phyloP scores from a whole-genome alignment of 306 rosid species.

The Trifolium pratense region DNA sequence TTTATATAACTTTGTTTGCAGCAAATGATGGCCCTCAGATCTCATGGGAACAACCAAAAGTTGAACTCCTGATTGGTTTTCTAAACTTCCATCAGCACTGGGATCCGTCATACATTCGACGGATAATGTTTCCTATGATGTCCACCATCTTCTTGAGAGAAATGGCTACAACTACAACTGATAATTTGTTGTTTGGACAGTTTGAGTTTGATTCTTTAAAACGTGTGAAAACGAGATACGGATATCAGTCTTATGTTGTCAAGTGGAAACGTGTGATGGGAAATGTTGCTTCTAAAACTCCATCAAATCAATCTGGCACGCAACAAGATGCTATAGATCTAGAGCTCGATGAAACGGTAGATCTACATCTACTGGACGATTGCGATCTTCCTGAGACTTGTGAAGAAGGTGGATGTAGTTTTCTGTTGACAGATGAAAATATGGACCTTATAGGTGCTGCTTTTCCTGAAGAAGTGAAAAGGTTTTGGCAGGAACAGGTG shows the following conservation, averaged over 20 bases:
- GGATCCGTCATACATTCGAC: slow-evolving; percentile 75
- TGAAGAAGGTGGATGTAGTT: slow-evolving; percentile 56
- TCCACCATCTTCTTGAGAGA: slow-evolving; percentile 84
- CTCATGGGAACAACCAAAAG: slow-evolving; percentile 66
- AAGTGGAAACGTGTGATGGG: slow-evolving; percentile 62
- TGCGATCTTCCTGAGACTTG: slow-evolving; percentile 55
- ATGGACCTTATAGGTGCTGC: slow-evolving; percentile 80
- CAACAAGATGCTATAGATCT: slow-evolving; percentile 54
- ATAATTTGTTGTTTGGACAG: slow-evolving; percentile 63
- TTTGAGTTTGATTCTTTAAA: slow-evolving; percentile 71
- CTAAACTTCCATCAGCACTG: slow-evolving; percentile 72
- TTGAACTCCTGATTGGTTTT: slow-evolving; percentile 68
- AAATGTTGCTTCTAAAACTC: slow-evolving; percentile 31
- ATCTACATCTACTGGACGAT: slow-evolving; percentile 58
- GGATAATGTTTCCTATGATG: slow-evolving; percentile 74
- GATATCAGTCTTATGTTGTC: slow-evolving; percentile 67
- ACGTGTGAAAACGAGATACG: slow-evolving; percentile 73
- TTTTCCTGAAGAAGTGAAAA: slow-evolving; percentile 67
- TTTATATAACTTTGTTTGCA: slow-evolving; percentile 32
- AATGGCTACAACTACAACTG: slow-evolving; percentile 43
- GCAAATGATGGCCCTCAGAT: slow-evolving; percentile 62
- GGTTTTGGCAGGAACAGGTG: slow-evolving; percentile 85
- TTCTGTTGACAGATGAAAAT: slow-evolving; percentile 87
- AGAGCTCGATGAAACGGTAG: slow-evolving; percentile 54
- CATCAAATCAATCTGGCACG: slow-evolving; percentile 44